These are phyloP conservation scores for Solanum pinnatisectum DNA, from an alignment of 257 asterid species.

Conservation along the genomic window DNA sequence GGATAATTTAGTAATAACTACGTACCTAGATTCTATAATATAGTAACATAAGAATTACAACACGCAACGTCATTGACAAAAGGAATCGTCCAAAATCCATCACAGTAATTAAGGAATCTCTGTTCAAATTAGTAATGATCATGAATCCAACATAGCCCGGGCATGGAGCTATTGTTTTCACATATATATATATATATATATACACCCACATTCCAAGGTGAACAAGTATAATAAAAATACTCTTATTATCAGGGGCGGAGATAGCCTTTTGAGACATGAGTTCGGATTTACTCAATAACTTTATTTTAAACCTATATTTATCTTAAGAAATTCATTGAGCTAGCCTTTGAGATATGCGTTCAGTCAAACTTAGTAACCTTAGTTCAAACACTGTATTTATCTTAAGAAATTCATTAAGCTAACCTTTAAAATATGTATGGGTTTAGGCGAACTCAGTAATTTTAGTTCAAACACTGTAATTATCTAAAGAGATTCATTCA, in stretches of 20 bases:
- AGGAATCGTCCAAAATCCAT: background rate
- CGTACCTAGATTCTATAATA: background rate
- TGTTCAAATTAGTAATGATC: background rate
- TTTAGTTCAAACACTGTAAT: no score
- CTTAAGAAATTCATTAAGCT: background rate
- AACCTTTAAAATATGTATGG: background rate
- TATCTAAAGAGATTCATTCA: no score
- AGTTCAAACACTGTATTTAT: background rate
- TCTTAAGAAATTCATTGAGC: background rate
- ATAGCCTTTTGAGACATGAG: no score
- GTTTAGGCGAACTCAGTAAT: no score
- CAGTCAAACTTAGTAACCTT: no score
- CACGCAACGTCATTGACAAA: background rate
- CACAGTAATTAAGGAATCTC: background rate
- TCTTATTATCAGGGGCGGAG: background rate
- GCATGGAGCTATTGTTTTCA: background rate
- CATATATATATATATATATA: no score
- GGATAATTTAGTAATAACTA: background rate
- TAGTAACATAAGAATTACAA: background rate
- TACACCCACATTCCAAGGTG: background rate
- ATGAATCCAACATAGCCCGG: background rate
- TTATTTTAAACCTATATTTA: background rate
- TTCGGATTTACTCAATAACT: rapidly evolving
- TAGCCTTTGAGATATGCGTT: background rate
- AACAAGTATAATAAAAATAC: background rate